Base-by-base conservation (phyloP, 257 asterid species). In the Solanum medicagineum region DNA sequence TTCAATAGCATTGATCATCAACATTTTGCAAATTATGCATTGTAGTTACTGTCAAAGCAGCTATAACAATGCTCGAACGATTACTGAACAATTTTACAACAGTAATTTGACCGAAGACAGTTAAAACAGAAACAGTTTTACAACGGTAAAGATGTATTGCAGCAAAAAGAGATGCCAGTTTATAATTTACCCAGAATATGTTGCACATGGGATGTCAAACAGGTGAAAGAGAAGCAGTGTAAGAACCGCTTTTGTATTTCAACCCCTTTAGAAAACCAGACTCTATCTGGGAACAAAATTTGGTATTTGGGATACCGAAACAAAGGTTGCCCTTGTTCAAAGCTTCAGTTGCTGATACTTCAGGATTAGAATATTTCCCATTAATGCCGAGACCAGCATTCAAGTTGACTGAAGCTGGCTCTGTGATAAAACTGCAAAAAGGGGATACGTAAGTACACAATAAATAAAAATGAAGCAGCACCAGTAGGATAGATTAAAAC, bases 341-440 rank as follows among this genome's bases (percentile, higher is more conserved):
- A 9, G 80, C 83, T 47, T 86, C 85, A 10, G 81, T 89, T 82
- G 85, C 88, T 69, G 87, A 81, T 5, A 85, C 85, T 86, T 84
- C 89, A 79, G 88, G 87, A 47, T 87, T 75, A 32, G 89, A 85
- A 81, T 84, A 88, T 69, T 89, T 89, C 53, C 57, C 77, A 29
- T 83, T 80, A 42, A 36, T 47, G 81, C 87, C 90, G 85, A 95
- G 87, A 89, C 97, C 96, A 75, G 89, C 84, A 81, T 96, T 96
- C 92, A 96, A 92, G 85, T 95, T 97, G 71, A 89, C 81, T 44
- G 98, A 94, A 1, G 91, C 85, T 51, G 94, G 87, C 77, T 92
- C 95, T 1, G 96, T 90, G 84, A 83, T 87, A 83, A 96, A 95
- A 84, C 99, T 96, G 97, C 92, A 92, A 60, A 81, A 24, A 17